Evolutionary conservation across 2,329 filamentous ascomycete genomes (phyloP), one percentile per base, ranked within the genome.

Genomic region (Trichoderma semiorbis): DNA sequence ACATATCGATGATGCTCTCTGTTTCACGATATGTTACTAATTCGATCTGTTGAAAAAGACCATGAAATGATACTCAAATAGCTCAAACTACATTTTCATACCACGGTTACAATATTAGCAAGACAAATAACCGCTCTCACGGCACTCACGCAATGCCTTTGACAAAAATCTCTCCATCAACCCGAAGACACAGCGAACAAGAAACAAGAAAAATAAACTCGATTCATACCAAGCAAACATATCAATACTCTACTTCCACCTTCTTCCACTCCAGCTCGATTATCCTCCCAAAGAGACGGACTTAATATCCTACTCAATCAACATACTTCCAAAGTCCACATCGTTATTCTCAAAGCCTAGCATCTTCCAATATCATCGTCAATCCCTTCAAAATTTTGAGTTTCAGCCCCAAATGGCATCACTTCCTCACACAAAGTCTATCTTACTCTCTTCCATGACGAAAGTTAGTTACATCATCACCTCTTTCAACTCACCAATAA

Each of bases 151-250:
- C 39, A 10, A 47, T 21, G 2, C 43, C 18, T 21, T 47, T 47
- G 8, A 43, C 7, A 43, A 43, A 3, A 43, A n/a, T 2, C 3
- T 43, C 8, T n/a, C 7, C n/a, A 1, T 2, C 18, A 43, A 18
- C 4, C 0, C 3, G 10, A n/a, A 0, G 1, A 43, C 39, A n/a
- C 3, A 10, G 7, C 0, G 18, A 43, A 10, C 39, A n/a, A 43
- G 39, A 43, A 43, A 5, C 39, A 43, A 43, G 18, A 16, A 36
- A 36, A 36, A 2, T 16, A 7, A 36, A 16, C 14, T 36, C 34
- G 14, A 7, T 36, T n/a, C 39, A n/a, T n/a, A n/a, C 2, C 7
- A 10, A 43, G 10, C 18, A n/a, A 43, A n/a, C 39, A 43, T 8
- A 43, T 18, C 16, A 36, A 36, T 6, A 7, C 34, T 36, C 34